These are phyloP conservation scores for Physaria fendleri DNA, from an alignment of 345 rosid genomes.

Conservation along the genomic window DNA sequence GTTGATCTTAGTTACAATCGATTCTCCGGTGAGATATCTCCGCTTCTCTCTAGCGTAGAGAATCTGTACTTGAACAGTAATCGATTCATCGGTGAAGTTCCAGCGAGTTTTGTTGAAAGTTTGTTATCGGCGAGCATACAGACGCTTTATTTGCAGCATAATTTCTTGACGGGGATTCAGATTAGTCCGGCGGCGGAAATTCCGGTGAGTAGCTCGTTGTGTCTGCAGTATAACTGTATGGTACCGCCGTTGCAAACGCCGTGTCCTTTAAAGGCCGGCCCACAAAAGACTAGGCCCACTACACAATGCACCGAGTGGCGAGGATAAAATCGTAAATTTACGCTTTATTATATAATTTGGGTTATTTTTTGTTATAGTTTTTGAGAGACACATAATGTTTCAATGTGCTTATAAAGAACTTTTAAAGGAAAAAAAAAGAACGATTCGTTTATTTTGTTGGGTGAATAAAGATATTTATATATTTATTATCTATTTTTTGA, in stretches of 20 bases:
- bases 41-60: slow-evolving; percentile 80
- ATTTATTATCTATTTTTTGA: not conserved
- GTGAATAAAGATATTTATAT: slow-evolving; percentile 5
- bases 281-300: slow-evolving; percentile 70
- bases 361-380: not conserved
- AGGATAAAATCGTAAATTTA: slow-evolving; percentile 34
- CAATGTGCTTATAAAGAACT: slow-evolving; percentile 7
- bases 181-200: slow-evolving; percentile 89
- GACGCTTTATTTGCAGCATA: slow-evolving; percentile 77
- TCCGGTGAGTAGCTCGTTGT: slow-evolving; percentile 73
- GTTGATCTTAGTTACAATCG: slow-evolving; percentile 91
- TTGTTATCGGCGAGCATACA: slow-evolving; percentile 62
- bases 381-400: not conserved
- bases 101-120: slow-evolving; percentile 69
- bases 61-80: slow-evolving; percentile 79
- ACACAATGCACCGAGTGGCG: slow-evolving; percentile 64
- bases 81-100: slow-evolving; percentile 81
- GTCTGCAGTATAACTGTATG: slow-evolving; percentile 95
- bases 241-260: slow-evolving; percentile 84
- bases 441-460: slow-evolving; percentile 30
- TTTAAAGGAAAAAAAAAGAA: not conserved
- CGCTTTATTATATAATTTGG: not conserved
- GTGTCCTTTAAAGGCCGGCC: slow-evolving; percentile 85
- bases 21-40: slow-evolving; percentile 67
- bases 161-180: slow-evolving; percentile 80